Conservation (phyloP, 306 rosid genomes). For the Medicago ruthenica region DNA sequence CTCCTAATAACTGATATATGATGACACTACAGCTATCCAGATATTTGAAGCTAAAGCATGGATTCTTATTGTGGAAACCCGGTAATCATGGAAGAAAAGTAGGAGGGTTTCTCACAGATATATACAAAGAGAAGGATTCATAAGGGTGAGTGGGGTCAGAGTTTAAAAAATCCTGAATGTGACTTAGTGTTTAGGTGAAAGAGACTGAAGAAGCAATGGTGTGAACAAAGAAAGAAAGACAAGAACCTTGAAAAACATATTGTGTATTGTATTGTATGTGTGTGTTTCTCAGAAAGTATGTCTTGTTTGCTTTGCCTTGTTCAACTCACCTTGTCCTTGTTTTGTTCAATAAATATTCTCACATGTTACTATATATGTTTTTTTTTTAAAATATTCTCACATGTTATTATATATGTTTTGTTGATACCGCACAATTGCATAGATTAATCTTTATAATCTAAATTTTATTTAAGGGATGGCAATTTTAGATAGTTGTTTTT, state of each 20-base stretch:
- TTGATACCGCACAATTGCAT: background rate
- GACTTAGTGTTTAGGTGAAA: background rate
- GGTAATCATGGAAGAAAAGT: background rate
- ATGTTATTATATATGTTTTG: background rate
- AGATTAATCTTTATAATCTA: background rate
- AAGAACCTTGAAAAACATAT: background rate
- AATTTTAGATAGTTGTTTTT: no score
- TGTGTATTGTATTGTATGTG: no score
- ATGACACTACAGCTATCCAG: background rate
- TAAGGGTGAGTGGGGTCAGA: background rate
- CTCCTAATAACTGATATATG: background rate
- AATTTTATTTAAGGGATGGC: background rate
- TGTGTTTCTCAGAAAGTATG: background rate
- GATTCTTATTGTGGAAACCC: background rate
- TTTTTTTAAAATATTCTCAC: conserved; percentile 12
- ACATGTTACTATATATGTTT: background rate
- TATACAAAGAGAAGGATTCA: background rate
- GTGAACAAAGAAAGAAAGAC: background rate
- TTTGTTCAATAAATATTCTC: conserved; percentile 8
- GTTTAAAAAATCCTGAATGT: background rate
- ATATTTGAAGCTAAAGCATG: background rate
- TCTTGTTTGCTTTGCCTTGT: background rate
- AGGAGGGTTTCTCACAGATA: background rate
- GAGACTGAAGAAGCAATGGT: background rate
- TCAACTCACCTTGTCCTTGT: background rate